A percentile compares a stretch with the other conserved stretches of the same genome.
These are phyloP conservation scores for Aspergillus phoenicis DNA, from an alignment of 2,329 filamentous ascomycete genomes.

Conservation along the genomic window DNA sequence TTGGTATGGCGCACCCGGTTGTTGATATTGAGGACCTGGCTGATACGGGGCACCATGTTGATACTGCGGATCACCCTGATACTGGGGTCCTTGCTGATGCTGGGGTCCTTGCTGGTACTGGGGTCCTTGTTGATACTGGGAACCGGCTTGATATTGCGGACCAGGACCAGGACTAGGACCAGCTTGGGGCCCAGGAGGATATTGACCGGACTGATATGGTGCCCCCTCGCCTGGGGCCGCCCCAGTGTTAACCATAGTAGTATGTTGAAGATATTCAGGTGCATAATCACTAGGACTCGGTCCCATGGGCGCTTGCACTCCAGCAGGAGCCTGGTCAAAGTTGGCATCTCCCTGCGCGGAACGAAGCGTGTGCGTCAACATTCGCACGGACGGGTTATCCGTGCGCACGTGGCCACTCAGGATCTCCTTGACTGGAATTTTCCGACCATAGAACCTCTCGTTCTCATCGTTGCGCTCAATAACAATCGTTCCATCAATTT, in stretches of 20 bases:
- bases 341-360: constrained; percentile 12
- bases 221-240: neutral
- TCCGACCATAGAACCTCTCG: constrained; percentile 74
- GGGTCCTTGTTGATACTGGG: neutral
- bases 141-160: neutral
- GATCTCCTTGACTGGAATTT: constrained; percentile 61
- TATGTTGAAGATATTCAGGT: neutral
- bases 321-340: constrained; percentile 11
- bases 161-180: no score
- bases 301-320: constrained; percentile 4
- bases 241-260: neutral
- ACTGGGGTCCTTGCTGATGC: neutral
- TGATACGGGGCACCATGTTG: neutral
- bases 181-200: neutral
- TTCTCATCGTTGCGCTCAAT: constrained; percentile 84
- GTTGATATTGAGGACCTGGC: neutral
- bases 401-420: constrained; percentile 55
- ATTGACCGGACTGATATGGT: neutral
- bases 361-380: constrained; percentile 10
- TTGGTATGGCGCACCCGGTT: neutral
- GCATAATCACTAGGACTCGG: constrained; percentile 13
- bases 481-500: constrained; percentile 81
- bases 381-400: constrained; percentile 5
- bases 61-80: neutral
- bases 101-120: neutral